Base-by-base conservation (phyloP, 169 alveolate species). In the Cryptosporidium viatorum region DNA sequence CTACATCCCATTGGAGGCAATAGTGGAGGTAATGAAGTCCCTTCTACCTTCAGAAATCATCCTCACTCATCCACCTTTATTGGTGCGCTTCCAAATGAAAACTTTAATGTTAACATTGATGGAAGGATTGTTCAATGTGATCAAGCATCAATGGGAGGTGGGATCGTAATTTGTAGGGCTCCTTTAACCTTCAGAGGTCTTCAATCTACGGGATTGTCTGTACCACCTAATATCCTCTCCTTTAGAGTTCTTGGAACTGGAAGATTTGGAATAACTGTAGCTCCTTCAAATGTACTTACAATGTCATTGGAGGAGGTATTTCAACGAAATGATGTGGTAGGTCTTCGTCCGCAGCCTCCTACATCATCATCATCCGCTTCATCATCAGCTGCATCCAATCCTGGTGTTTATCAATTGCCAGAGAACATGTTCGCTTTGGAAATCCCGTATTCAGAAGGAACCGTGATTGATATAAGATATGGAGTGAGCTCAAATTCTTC, bases 271-370 rank as follows among this genome's bases (percentile, higher is more conserved):
- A 95, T 96, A 33, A 96, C 98, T 0, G 97, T 96, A 3, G 97
- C 98, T 1, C 98, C 98, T 0, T 97, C 98, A 16, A 96, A 95
- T 75, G 94, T 96, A 58, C 93, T 96, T 50, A 85, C 96, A 65
- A 93, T 96, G 43, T 85, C 96, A 7, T 93, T 95, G 26, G 91
- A 93, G 16, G 98, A 95, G 58, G 94, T 96, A 29, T 96, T 96
- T 69, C 97, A 94, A 69, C 86, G 98, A 51, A 96, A 96, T 87
- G 98, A 96, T 70, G 98, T 95, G 18, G 98, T 96, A n/a, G 98
- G 97, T 33, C 94, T 96, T 85, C 94, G 65, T 93, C 97, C 39
- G 58, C 91, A 65, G 71, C 69, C 80, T 91, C 94, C 70, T 93
- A 93, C 55, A 94, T 93, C 33, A 91, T 94, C 91, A 70, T 93